These are phyloP conservation scores for Colletotrichum limetticola DNA, from an alignment of 2,329 filamentous ascomycete species.

Conservation along the genomic window DNA sequence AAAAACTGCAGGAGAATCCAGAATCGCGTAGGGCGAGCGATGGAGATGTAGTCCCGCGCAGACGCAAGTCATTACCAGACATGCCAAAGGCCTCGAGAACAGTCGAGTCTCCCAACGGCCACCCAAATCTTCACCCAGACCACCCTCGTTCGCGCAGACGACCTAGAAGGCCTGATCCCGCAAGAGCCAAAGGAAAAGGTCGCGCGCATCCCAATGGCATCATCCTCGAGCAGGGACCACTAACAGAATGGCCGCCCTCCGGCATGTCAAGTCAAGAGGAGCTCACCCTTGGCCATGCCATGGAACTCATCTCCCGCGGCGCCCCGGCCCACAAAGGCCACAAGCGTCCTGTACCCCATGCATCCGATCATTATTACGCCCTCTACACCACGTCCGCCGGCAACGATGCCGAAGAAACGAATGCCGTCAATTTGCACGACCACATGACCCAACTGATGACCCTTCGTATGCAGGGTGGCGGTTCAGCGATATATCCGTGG, in stretches of 20 bases:
- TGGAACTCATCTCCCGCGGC: slow-evolving; percentile 68
- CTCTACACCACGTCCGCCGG: slow-evolving; percentile 64
- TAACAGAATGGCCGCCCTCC: slow-evolving; percentile 68
- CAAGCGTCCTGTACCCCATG: slow-evolving; percentile 64
- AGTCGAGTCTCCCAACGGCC: slow-evolving; percentile 24
- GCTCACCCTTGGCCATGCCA: slow-evolving; percentile 63
- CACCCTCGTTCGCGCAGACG: slow-evolving; percentile 51
- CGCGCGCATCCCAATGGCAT: slow-evolving; percentile 46
- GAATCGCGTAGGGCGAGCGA: slow-evolving; percentile 46
- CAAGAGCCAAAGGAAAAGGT: slow-evolving; percentile 51
- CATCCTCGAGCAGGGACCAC: slow-evolving; percentile 45
- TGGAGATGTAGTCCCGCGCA: slow-evolving; percentile 44
- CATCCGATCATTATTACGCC: slow-evolving; percentile 64
- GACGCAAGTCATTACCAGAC: slow-evolving; percentile 35
- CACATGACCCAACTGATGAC: slow-evolving; percentile 70
- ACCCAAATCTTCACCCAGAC: neutral
- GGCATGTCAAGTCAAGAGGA: slow-evolving; percentile 60
- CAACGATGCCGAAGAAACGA: slow-evolving; percentile 55
- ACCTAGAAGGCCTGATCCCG: slow-evolving; percentile 51
- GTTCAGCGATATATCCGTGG: slow-evolving; percentile 65
- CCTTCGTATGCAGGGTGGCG: slow-evolving; percentile 57
- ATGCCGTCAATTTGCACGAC: slow-evolving; percentile 62
- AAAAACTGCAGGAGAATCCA: slow-evolving; percentile 43
- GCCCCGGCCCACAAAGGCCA: slow-evolving; percentile 67
- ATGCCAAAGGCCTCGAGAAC: slow-evolving; percentile 21